phyloP scores from a whole-genome alignment of 2,329 filamentous ascomycete genomes.

The Cercospora citrullina region DNA sequence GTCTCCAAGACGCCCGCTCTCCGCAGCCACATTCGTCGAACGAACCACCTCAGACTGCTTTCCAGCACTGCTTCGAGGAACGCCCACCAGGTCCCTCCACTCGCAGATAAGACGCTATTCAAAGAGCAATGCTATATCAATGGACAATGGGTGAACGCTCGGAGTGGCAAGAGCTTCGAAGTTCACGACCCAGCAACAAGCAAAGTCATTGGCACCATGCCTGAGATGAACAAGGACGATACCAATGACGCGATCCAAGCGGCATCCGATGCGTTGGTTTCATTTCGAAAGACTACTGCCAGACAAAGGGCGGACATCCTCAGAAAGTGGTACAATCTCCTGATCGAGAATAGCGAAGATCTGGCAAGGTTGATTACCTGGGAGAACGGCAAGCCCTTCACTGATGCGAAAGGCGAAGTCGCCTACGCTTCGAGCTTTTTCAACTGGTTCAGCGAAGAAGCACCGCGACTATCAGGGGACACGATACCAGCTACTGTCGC shows the following conservation, averaged over 20 bases:
- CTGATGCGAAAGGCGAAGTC: conserved; percentile 72
- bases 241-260: conserved; percentile 78
- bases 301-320: conserved; percentile 73
- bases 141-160: conserved; percentile 84
- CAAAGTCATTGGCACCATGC: conserved; percentile 75
- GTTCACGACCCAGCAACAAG: conserved; percentile 84
- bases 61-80: conserved; percentile 21
- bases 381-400: conserved; percentile 84
- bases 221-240: conserved; percentile 79
- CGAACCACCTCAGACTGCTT: conserved; percentile 26
- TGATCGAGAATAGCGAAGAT: conserved; percentile 76
- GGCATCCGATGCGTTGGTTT: conserved; percentile 72
- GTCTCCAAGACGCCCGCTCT: conserved; percentile 23
- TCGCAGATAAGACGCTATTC: conserved; percentile 62
- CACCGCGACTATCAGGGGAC: conserved; percentile 70
- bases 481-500: conserved; percentile 69
- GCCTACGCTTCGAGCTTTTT: conserved; percentile 73
- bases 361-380: conserved; percentile 80
- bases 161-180: conserved; percentile 88
- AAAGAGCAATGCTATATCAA: conserved; percentile 87
- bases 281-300: conserved; percentile 69
- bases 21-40: conserved; percentile 28
- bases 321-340: conserved; percentile 77
- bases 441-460: conserved; percentile 81
- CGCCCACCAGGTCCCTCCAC: conserved; percentile 32